Evolutionary conservation across 768 basidiomycete genomes (phyloP).

Genomic region (Leccinum aurantiacum): DNA sequence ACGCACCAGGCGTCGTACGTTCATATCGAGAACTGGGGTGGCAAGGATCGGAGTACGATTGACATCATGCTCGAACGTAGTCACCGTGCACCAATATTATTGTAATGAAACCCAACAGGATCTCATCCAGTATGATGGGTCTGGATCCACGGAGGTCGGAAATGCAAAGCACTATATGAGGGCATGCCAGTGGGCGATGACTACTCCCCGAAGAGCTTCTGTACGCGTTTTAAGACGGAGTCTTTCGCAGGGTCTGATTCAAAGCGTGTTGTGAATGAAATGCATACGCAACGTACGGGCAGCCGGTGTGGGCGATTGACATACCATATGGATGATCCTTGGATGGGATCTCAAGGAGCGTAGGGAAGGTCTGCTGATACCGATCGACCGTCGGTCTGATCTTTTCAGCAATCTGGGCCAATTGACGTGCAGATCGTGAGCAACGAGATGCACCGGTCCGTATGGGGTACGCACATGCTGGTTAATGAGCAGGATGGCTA

Average conservation of each 20-base stretch:
- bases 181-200: conserved; percentile 9
- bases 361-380: conserved; percentile 95
- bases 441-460: not conserved
- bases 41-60: conserved; percentile 11
- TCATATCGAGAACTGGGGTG: conserved; percentile 13
- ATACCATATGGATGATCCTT: conserved; percentile 98
- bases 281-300: conserved; percentile 5
- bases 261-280: conserved; percentile 21
- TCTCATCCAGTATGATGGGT: conserved; percentile 13
- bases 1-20: conserved; percentile 9
- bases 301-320: conserved; percentile 23
- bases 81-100: conserved; percentile 20
- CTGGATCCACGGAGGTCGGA: conserved; percentile 10
- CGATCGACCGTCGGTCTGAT: conserved; percentile 93
- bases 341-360: conserved; percentile 94
- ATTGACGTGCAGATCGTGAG: conserved; percentile 14
- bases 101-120: conserved; percentile 26
- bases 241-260: conserved; percentile 83
- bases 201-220: conserved; percentile 94
- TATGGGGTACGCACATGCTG: conserved; percentile 73
- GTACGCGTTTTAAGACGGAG: conserved; percentile 92
- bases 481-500: conserved; percentile 96
- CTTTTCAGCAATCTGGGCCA: conserved; percentile 86
- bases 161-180: conserved; percentile 8
- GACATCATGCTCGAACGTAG: conserved; percentile 15